Base-by-base conservation (phyloP, 1,284 basidiomycete species). In the Phellopilus nigrolimitatus region DNA sequence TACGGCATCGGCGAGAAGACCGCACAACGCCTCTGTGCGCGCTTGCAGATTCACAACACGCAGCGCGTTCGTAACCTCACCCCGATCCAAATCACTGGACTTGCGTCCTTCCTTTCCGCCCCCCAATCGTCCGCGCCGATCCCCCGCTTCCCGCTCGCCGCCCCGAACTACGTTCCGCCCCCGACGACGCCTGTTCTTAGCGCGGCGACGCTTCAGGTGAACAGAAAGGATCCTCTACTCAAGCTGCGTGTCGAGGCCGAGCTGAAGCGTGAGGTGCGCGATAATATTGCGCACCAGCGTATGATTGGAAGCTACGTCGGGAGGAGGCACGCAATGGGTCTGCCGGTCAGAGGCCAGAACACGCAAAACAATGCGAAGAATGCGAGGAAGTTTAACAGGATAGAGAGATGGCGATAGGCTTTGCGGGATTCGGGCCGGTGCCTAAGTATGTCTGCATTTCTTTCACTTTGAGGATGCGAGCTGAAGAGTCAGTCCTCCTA, bases 231-330 rank as follows among this genome's bases (percentile, higher is more conserved):
- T 64, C 75, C 79, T 1, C 69, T 95, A 56, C 77, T 80, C 59
- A 76, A 78, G 47, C 68, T 95, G 59, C 82, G 82, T 68, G 83
- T 94, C 59, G 91, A 95, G 69, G 76, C 84, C 19, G 93, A 95
- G 65, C 71, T 93, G 60, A 79, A 75, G 62, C 75, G 88, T 56
- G 79, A 88, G 62, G 74, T 92, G 58, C 77, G 80, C 66, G 91
- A 92, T 63, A 93, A 95, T 64, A 92, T 95, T 66, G 83, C 82
- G 7, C 93, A 94, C 68, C 86, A 93, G 67, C 75, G 91, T 56
- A 86, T 85, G 74, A 91, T 95, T 67, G 92, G 93, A 43, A 90
- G 82, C 60, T 92, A 94, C 65, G 81, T 87, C 50, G 92, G 92
- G 30, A 78, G 82, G 68, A 74, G 92, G 64, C 92, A 95, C 64